Conservation (phyloP, 495 filamentous ascomycete species). For the Xylaria palmicola region DNA sequence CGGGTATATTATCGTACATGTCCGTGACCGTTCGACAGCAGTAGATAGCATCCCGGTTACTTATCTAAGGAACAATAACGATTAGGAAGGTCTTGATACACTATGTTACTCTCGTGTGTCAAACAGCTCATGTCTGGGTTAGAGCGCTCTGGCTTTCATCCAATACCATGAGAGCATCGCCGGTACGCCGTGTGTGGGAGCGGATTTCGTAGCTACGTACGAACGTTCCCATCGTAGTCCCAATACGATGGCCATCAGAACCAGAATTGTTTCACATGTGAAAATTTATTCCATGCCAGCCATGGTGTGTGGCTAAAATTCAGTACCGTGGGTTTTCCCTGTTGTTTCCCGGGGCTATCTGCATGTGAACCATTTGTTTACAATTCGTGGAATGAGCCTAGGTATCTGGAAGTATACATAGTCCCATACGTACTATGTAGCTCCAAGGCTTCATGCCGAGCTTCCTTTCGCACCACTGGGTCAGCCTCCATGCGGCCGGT, state of each 20-base stretch:
- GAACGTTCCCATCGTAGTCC: too few species aligned
- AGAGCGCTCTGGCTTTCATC: not conserved
- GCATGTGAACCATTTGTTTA: not conserved
- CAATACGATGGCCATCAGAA: not conserved
- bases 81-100: not conserved
- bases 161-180: not conserved
- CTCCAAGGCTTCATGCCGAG: not conserved
- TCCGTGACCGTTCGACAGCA: not conserved
- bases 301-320: conserved; percentile 3
- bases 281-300: not conserved
- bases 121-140: not conserved
- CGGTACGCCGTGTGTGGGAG: not conserved
- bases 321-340: not conserved
- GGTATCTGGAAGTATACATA: not conserved
- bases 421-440: not conserved
- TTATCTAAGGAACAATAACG: not conserved
- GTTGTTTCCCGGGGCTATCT: not conserved
- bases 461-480: not conserved
- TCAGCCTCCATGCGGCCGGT: not conserved
- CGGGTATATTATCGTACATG: not conserved
- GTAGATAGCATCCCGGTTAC: not conserved
- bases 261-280: not conserved
- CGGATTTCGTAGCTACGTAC: too few species aligned
- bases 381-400: not conserved
- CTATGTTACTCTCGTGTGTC: conserved; percentile 1